Conservation (phyloP, 331 rosid species). For the Quercus phellos region DNA sequence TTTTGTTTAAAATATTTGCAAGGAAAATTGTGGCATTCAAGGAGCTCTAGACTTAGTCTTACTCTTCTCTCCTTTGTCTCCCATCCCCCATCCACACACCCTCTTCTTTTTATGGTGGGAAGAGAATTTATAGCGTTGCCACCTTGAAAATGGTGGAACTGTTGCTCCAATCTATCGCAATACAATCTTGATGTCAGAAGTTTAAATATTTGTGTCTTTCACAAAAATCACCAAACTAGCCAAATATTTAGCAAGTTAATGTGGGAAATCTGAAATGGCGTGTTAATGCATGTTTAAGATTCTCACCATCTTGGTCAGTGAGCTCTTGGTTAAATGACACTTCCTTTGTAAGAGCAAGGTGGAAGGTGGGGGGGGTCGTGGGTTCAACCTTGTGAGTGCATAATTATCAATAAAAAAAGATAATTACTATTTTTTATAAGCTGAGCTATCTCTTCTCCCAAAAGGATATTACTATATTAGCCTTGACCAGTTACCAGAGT, state of each 20-base stretch:
- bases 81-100: neutral
- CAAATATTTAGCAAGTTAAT: neutral
- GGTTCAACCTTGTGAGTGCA: too few relatives aligned
- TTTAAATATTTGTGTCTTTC: neutral
- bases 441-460: too few relatives aligned
- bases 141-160: neutral
- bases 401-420: too few relatives aligned
- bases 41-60: neutral
- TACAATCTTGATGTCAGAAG: neutral
- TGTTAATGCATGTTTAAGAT: neutral
- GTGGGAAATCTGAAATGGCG: neutral
- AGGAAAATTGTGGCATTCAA: neutral
- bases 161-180: neutral
- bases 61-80: neutral
- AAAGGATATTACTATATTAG: neutral
- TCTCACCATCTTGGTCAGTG: too few relatives aligned
- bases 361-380: too few relatives aligned
- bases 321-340: too few relatives aligned
- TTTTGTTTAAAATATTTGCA: neutral
- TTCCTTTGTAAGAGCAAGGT: too few relatives aligned
- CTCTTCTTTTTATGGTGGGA: neutral
- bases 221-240: neutral
- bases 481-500: neutral
- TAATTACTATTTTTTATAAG: too few relatives aligned
- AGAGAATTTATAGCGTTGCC: neutral